A percentile compares a stretch with the other conserved stretches of the same genome.
Evolutionary conservation across 2,329 filamentous ascomycete genomes (phyloP).

Genomic region (Diaporthe citrichinensis): DNA sequence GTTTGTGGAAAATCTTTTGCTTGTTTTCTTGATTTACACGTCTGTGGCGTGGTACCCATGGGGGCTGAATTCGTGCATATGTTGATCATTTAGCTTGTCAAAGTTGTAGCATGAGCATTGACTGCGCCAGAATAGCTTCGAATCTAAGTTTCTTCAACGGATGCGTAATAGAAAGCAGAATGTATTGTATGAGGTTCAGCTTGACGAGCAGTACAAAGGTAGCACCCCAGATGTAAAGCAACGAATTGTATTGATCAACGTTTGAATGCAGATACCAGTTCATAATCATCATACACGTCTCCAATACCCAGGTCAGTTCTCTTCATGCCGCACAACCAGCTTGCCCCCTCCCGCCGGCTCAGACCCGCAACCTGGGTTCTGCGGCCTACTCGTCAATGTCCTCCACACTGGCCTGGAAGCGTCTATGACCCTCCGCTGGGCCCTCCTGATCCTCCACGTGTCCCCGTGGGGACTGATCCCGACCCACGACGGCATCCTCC

Average conservation of each 20-base stretch:
- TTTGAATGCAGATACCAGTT: background rate
- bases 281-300: background rate
- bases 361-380: background rate
- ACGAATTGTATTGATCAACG: constrained; percentile 1
- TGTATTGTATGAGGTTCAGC: background rate
- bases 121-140: no score
- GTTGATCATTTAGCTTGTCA: background rate
- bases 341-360: background rate
- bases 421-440: background rate
- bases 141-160: accelerated
- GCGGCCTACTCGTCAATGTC: background rate
- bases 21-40: background rate
- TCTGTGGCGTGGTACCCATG: no score
- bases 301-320: background rate
- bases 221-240: background rate
- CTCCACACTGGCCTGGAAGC: constrained; percentile 6
- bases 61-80: background rate
- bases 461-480: no score
- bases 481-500: background rate
- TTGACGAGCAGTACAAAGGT: background rate
- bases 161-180: background rate
- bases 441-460: background rate
- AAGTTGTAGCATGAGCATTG: background rate
- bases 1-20: background rate
- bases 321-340: background rate